A percentile compares a stretch with the other conserved stretches of the same genome.
These are phyloP conservation scores for Cicer arietinum DNA, from an alignment of 306 rosid genomes.

Conservation along the genomic window DNA sequence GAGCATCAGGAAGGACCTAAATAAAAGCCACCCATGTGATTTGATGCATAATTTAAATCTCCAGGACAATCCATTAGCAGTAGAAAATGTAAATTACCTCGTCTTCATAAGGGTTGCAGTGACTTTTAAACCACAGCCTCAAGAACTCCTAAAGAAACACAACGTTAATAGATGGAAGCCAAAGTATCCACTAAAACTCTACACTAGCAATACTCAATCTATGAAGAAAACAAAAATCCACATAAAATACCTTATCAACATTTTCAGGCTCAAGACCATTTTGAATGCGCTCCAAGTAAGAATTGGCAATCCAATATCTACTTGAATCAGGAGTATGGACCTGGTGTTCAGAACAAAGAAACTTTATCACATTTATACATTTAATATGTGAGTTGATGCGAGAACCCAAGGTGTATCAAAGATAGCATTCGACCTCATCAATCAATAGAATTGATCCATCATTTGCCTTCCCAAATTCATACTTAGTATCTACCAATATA, in stretches of 20 bases:
- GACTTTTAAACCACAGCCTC: constrained; percentile 95
- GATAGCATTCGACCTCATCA: constrained; percentile 72
- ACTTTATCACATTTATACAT: constrained; percentile 28
- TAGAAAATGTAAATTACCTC: constrained; percentile 58
- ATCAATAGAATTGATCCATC: constrained; percentile 87
- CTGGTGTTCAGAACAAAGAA: constrained; percentile 49
- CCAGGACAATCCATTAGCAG: constrained; percentile 17
- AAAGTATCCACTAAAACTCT: constrained; percentile 14
- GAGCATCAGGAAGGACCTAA: constrained; percentile 97
- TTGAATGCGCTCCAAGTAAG: constrained; percentile 74
- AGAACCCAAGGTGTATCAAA: constrained; percentile 4
- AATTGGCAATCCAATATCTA: constrained; percentile 93
- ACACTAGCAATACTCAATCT: neutral
- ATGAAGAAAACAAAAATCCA: constrained; percentile 30
- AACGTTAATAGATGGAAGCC: constrained; percentile 19
- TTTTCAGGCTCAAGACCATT: constrained; percentile 91
- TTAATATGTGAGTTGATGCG: constrained; percentile 21
- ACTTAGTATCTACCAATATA: constrained; percentile 93
- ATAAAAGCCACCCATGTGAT: constrained; percentile 45
- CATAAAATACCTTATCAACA: constrained; percentile 80
- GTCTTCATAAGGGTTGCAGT: constrained; percentile 93
- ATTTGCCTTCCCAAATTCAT: constrained; percentile 89
- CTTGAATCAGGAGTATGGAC: constrained; percentile 99
- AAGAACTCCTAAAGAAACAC: constrained; percentile 73
- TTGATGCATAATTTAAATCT: constrained; percentile 36